Base-by-base conservation (phyloP, 768 basidiomycete species). In the Leucocoprinus leucothites region DNA sequence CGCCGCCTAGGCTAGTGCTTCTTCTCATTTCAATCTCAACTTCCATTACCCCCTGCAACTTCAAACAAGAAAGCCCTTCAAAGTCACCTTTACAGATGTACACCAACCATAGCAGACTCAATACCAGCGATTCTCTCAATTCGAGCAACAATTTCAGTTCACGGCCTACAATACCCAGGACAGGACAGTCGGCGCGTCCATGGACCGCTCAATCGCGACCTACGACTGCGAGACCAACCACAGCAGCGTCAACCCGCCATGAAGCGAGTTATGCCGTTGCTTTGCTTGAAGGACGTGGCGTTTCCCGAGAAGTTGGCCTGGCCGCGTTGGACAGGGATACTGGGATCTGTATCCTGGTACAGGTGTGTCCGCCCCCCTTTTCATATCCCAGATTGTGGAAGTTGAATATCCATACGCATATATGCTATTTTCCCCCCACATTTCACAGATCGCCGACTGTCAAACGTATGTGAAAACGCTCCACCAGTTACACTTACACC, bases 391-490 rank as follows among this genome's bases (percentile, higher is more conserved):
- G 38, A 38, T 38, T 38, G 3, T 38, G n/a, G n/a, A n/a, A 21
- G 13, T 42, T 41, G 40, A 41, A 14, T 14, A 42, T 16, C 40
- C 40, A 28, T 14, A 4, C 18, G 50, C 28, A 47, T 9, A 25
- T 38, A 9, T 25, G n/a, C 45, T 45, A 19, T 9, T 21, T 38
- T 5, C 46, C 11, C 31, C 31, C 31, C 31, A 21, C 9, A 54
- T 19, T 35, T 48, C 49, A 35, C 60, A 95, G 91, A 77, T 93
- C 26, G 83, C 87, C 34, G 94, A 97, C 65, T 87, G 87, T 56
- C 85, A 90, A 53, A 94, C 93, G 13, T 95, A 93, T 59, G 86
- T 92, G 57, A 94, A 94, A 68, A 90, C 91, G 0, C 69, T 94
- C 18, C 89, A 93, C 63, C 91, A 93, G 58, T 84, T 93, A 82